Base-by-base conservation (phyloP, 768 basidiomycete species). In the Goffeauzyma gilvescens region DNA sequence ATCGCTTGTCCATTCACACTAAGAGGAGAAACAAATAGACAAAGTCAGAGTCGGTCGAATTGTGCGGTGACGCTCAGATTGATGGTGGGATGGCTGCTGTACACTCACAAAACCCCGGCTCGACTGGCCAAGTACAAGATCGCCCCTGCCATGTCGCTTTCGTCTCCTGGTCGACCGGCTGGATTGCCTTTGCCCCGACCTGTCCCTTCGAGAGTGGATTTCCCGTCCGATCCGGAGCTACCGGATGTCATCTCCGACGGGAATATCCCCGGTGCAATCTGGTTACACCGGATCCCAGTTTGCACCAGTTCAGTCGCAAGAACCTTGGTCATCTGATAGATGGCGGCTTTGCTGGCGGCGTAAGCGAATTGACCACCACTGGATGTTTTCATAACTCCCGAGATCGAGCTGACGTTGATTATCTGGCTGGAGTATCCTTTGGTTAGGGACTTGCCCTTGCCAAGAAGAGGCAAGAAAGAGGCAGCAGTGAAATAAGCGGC, bases 71-170 rank as follows among this genome's bases (percentile, higher is more conserved):
- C n/a, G n/a, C n/a, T n/a, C n/a, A n/a, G n/a, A n/a, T n/a, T n/a
- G n/a, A n/a, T n/a, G n/a, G n/a, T n/a, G n/a, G n/a, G n/a, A n/a
- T n/a, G n/a, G n/a, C n/a, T n/a, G n/a, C n/a, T n/a, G n/a, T n/a
- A n/a, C n/a, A 28, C 30, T 31, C 15, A 37, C 33, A 22, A 44
- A 1, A 44, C 36, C 2, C 33, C 43, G 14, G 43, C 43, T 23
- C 43, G 33, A 6, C 34, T 37, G 25, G 38, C 38, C 39, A 39
- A 23, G 31, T 36, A 40, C 40, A 58, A 39, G 9, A 50, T 49
- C 12, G 46, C 41, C 31, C 54, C 56, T 10, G 56, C 56, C 56
- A 58, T 58, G 41, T 58, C 56, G 18, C 49, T 38, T 34, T 58
- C 56, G 10, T 35, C 32, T 23, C 56, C 56, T 2, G 56, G 50